phyloP scores from a whole-genome alignment of 2,329 filamentous ascomycete genomes.

The Helotiales sp. region DNA sequence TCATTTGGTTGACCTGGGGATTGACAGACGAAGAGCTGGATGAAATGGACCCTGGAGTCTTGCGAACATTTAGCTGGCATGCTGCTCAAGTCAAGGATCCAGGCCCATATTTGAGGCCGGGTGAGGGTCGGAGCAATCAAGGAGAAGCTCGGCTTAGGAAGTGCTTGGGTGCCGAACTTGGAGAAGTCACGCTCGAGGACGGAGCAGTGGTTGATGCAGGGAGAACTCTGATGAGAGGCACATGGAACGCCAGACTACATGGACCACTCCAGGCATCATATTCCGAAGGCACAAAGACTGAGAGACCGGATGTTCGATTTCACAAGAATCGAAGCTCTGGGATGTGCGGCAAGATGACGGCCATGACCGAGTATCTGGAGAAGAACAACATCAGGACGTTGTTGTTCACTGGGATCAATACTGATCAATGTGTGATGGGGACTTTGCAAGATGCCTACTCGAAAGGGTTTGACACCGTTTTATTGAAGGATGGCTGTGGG shows the following conservation, averaged over 20 bases:
- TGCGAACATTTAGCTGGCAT: no score
- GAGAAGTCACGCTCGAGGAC: no score
- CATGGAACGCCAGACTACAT: no score
- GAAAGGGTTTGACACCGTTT: constrained; percentile 7
- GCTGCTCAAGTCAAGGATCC: no score
- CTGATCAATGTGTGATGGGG: constrained; percentile 10
- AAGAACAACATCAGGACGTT: not conserved
- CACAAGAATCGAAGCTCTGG: constrained; percentile 3
- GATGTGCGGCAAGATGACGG: not conserved
- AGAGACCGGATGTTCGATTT: not conserved
- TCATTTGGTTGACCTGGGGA: not conserved
- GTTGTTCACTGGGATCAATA: constrained; percentile 8
- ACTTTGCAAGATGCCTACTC: constrained; percentile 7
- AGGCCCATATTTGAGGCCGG: not conserved
- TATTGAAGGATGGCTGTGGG: constrained; percentile 6
- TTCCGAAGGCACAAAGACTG: not conserved
- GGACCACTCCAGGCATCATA: not conserved
- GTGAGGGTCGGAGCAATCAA: not conserved
- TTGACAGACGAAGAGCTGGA: no score
- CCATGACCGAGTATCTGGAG: not conserved
- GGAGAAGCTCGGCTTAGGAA: no score
- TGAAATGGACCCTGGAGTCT: no score
- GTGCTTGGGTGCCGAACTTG: no score
- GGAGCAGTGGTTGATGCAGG: no score
- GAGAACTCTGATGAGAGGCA: no score